phyloP scores from a whole-genome alignment of 306 rosid species.

The Cyclanthera cordifolia region DNA sequence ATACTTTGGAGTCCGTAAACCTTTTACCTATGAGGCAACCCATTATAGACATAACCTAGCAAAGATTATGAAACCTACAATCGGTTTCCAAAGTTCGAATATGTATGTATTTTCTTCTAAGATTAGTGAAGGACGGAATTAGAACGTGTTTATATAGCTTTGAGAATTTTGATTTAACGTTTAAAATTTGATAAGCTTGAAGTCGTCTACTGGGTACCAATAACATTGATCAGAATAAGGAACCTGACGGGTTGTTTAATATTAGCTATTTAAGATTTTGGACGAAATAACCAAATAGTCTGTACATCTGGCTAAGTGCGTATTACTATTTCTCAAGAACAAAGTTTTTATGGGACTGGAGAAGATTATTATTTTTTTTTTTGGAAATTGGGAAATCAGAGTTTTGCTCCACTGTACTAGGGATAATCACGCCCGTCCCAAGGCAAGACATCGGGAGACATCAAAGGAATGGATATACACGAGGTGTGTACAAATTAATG shows the following conservation, averaged over 20 bases:
- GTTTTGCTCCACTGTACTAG: no score
- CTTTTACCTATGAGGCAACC: no score
- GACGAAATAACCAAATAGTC: not conserved
- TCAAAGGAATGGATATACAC: no score
- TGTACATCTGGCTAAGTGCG: not conserved
- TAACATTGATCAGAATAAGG: not conserved
- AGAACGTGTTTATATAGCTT: not conserved
- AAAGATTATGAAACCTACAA: not conserved
- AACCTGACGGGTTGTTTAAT: not conserved
- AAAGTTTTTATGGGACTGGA: no score
- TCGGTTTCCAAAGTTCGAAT: not conserved
- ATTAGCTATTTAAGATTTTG: not conserved
- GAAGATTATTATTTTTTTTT: no score
- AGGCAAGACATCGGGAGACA: no score
- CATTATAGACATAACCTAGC: not conserved
- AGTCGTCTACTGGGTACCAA: not conserved
- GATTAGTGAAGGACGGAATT: not conserved
- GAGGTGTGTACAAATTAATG: no score
- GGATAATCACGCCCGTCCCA: no score
- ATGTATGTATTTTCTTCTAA: not conserved
- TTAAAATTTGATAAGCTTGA: not conserved
- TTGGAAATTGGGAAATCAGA: no score
- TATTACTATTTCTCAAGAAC: not conserved
- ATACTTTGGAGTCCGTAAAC: no score
- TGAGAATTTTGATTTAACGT: not conserved